Base-by-base conservation (phyloP, 805 yeast genomes). In the Ogataea methylovora region DNA sequence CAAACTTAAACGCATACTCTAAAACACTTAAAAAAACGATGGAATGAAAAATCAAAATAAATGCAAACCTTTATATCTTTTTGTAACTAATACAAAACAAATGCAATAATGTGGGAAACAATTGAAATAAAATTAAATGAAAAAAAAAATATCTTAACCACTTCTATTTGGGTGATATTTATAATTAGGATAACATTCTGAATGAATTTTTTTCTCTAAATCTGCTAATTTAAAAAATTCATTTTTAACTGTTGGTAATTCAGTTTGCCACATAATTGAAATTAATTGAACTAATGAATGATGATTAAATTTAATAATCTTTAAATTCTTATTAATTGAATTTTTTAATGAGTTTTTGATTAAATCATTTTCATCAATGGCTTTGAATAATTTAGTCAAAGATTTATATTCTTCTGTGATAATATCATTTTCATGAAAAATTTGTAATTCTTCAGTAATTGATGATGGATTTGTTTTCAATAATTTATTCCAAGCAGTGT, bases 241-340 rank as follows among this genome's bases (percentile, higher is more conserved):
- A 22, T 55, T 55, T 48, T 62, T 65, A 24, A 64, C 55, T 15
- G 47, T 45, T 28, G 42, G 41, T 8, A 49, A 35, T 43, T 68
- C 73, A 1, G 71, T 64, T 29, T 60, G 51, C 74, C 74, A 68
- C 48, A 69, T 44, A 27, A 65, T 51, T 2, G 73, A 64, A 26
- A 67, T 64, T 19, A 63, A 56, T 29, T 65, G 67, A 14, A 63
- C 58, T 34, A 66, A 52, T 21, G 54, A 39, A 41, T 64, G 69
- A 36, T 67, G 69, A 40, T 67, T 63, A 34, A 65, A 52, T 42
- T 57, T 60, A 22, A 8, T 22, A 22, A 22, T 22, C 24, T 22
- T 22, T 22, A 22, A 22, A 22, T 22, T 22, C 8, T 22, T 11
- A 22, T 22, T 22, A 22, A 22, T 22, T 11, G 8, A 8, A 8